A percentile compares a stretch with the other conserved stretches of the same genome.
Conservation (phyloP, 2,329 filamentous ascomycete species). For the Phialemonium atrogriseum region DNA sequence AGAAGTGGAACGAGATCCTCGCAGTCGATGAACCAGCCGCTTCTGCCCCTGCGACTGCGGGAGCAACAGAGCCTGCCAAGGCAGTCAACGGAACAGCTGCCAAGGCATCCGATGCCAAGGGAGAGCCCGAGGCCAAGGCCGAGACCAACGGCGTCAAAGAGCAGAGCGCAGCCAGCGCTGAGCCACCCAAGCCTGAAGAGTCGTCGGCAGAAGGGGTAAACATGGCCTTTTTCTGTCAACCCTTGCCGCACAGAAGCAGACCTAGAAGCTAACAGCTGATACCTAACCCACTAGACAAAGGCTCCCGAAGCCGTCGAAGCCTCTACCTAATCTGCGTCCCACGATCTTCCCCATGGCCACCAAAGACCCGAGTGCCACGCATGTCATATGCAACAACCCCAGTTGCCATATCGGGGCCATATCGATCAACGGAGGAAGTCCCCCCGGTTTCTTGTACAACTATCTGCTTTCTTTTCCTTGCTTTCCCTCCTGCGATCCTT, state of each 20-base stretch:
- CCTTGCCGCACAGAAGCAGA: conserved; percentile 29
- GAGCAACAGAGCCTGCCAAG: conserved; percentile 30
- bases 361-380: not conserved
- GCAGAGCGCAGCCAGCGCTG: conserved; percentile 23
- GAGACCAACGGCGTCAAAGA: conserved; percentile 33
- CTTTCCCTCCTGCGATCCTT: no score
- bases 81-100: conserved; percentile 38
- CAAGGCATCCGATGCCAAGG: conserved; percentile 21
- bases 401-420: no score
- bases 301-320: conserved; percentile 27
- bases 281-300: conserved; percentile 13
- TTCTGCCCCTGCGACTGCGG: no score
- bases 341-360: no score
- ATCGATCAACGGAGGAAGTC: no score
- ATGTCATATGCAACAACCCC: no score
- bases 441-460: no score
- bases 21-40: conserved; percentile 42
- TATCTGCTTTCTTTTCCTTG: no score
- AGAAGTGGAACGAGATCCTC: conserved; percentile 84
- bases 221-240: no score
- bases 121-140: conserved; percentile 18
- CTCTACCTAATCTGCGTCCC: no score
- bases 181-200: conserved; percentile 14
- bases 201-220: no score
- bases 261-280: conserved; percentile 23